Evolutionary conservation across 108 stramenopile genomes (phyloP).

Genomic region (Nannochloropsis granulata): DNA sequence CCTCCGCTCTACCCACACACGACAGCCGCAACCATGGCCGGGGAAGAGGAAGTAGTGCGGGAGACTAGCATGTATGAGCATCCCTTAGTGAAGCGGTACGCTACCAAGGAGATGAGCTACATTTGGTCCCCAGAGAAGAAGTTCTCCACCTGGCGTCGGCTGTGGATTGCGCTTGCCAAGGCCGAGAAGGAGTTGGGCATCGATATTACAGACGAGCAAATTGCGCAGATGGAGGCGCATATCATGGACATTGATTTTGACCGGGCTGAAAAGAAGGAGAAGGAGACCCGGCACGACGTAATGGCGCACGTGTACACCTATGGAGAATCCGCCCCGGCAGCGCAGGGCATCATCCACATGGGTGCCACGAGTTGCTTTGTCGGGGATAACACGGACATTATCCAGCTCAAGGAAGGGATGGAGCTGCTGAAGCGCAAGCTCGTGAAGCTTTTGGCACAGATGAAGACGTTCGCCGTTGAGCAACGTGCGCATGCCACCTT

Average conservation of each 20-base stretch:
- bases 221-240: conserved; percentile 62
- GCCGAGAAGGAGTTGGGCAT: conserved; percentile 89
- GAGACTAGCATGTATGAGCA: conserved; percentile 54
- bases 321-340: conserved; percentile 73
- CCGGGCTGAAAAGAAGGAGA: conserved; percentile 74
- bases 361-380: conserved; percentile 94
- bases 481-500: conserved; percentile 75
- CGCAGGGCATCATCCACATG: conserved; percentile 85
- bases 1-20: too few relatives aligned
- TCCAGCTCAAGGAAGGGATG: conserved; percentile 74
- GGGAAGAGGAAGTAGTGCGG: not conserved
- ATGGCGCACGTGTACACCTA: conserved; percentile 98
- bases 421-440: conserved; percentile 68
- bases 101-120: conserved; percentile 94
- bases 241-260: conserved; percentile 83
- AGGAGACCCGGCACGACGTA: conserved; percentile 93
- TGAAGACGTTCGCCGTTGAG: conserved; percentile 62
- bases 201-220: conserved; percentile 77
- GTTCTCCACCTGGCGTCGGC: conserved; percentile 93
- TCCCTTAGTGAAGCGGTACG: conserved; percentile 66
- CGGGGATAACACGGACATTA: conserved; percentile 87
- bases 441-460: conserved; percentile 56
- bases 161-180: conserved; percentile 94
- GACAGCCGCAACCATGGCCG: not conserved
- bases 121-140: conserved; percentile 93